These are phyloP conservation scores for Vitis amurensis DNA, from an alignment of 164 flowering plant species.

Conservation along the genomic window DNA sequence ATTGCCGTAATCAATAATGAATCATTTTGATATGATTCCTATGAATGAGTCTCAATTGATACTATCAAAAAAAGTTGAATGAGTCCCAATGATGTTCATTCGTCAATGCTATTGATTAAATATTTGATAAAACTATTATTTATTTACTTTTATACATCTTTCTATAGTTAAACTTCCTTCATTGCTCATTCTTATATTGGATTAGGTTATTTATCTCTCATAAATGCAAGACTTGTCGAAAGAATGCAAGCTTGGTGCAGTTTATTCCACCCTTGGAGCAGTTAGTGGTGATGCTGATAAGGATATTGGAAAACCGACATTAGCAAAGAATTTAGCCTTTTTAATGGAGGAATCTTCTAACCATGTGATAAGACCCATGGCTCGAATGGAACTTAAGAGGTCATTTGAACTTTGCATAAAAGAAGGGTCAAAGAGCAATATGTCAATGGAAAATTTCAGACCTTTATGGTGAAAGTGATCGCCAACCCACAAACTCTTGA, in stretches of 20 bases:
- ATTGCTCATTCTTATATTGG: too few relatives aligned
- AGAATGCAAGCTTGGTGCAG: conserved; percentile 13
- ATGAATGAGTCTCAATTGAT: too few relatives aligned
- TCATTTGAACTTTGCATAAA: conserved; percentile 65
- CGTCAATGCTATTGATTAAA: too few relatives aligned
- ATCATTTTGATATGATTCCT: too few relatives aligned
- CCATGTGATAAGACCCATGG: conserved; percentile 31
- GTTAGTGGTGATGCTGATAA: conserved; percentile 6
- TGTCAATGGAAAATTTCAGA: conserved; percentile 63
- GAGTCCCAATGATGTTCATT: too few relatives aligned
- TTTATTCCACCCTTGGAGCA: conserved; percentile 18
- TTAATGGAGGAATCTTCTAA: conserved; percentile 58
- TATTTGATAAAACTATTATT: too few relatives aligned
- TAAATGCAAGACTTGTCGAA: conserved; percentile 17
- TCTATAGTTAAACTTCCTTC: too few relatives aligned
- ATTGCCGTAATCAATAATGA: too few relatives aligned
- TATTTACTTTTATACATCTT: too few relatives aligned
- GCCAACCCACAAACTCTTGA: conserved; percentile 66
- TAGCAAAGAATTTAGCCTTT: conserved; percentile 70
- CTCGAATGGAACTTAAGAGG: conserved; percentile 64
- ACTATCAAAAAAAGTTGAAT: too few relatives aligned
- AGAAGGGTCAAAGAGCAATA: conserved; percentile 83
- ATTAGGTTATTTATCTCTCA: not conserved
- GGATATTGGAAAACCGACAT: conserved; percentile 23
- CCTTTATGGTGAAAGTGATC: conserved; percentile 69